These are phyloP conservation scores for Hortaea werneckii DNA, from an alignment of 2,329 filamentous ascomycete genomes.

Conservation along the genomic window DNA sequence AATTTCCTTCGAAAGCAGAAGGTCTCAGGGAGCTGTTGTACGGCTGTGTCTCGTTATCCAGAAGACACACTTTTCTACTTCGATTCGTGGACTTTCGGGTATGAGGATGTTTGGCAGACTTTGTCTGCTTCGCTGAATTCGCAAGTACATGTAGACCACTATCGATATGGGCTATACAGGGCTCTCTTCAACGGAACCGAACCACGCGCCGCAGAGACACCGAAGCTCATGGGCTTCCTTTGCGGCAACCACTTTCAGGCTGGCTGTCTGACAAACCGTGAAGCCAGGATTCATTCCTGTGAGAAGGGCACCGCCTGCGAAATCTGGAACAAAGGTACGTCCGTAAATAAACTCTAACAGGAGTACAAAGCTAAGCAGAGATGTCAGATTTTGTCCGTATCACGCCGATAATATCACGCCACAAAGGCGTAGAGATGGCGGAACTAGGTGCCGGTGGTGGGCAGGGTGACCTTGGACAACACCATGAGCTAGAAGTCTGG, in stretches of 20 bases:
- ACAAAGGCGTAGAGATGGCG: conserved; percentile 35
- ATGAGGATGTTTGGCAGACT: conserved; percentile 85
- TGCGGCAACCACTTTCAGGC: conserved; percentile 60
- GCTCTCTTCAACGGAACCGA: conserved; percentile 41
- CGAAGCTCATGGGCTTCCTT: conserved; percentile 61
- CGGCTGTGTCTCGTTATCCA: conserved; percentile 59
- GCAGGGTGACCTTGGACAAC: conserved; percentile 60
- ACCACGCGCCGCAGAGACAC: conserved; percentile 44
- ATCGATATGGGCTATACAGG: conserved; percentile 64
- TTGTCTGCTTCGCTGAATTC: conserved; percentile 60
- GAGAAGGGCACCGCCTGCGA: conserved; percentile 60
- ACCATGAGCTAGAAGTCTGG: conserved; percentile 54
- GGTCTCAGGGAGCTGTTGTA: conserved; percentile 65
- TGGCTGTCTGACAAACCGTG: conserved; percentile 61
- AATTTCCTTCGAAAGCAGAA: conserved; percentile 58
- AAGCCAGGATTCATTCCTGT: conserved; percentile 71
- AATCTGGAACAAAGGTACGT: conserved; percentile 31
- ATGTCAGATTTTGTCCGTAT: conserved; percentile 56
- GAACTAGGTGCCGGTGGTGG: conserved; percentile 75
- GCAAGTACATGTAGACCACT: conserved; percentile 71
- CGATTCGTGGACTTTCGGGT: conserved; percentile 83
- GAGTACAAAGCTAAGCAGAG: not conserved
- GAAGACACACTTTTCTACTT: conserved; percentile 71
- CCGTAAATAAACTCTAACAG: not conserved
- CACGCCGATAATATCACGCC: conserved; percentile 62